Percentiles rank a stretch among this genome's conserved stretches.
These are phyloP conservation scores for Hylodesmum podocarpum DNA, from an alignment of 306 rosid genomes.

Conservation along the genomic window DNA sequence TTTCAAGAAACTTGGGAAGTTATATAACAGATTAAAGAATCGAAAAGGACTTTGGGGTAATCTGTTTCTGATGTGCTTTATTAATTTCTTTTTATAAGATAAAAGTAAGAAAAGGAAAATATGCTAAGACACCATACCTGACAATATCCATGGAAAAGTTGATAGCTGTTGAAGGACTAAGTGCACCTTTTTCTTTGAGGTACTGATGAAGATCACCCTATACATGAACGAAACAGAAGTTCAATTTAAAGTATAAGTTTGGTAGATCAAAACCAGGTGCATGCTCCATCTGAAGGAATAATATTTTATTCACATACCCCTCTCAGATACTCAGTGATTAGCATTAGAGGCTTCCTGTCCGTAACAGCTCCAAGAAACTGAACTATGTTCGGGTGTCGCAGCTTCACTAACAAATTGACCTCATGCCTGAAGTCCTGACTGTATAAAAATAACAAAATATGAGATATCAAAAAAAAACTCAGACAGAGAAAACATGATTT, in stretches of 20 bases:
- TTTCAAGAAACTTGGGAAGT: not conserved
- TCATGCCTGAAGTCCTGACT: slow-evolving; percentile 98
- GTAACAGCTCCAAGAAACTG: slow-evolving; percentile 99
- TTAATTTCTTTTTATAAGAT: not conserved
- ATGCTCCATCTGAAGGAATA: slow-evolving; percentile 19
- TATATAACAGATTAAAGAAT: not conserved
- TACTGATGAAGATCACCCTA: slow-evolving; percentile 98
- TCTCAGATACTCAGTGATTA: slow-evolving; percentile 90
- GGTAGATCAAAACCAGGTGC: slow-evolving; percentile 1
- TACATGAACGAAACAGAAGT: slow-evolving; percentile 41
- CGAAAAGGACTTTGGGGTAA: not conserved
- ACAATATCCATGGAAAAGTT: slow-evolving; percentile 91
- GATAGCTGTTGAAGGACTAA: slow-evolving; percentile 69
- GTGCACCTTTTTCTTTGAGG: slow-evolving; percentile 90
- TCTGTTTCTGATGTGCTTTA: not conserved
- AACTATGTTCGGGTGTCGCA: slow-evolving; percentile 97
- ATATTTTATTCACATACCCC: slow-evolving; percentile 63
- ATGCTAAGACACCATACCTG: slow-evolving; percentile 49
- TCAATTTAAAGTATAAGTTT: slow-evolving; percentile 27
- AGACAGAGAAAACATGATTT: not conserved
- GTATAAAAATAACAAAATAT: slow-evolving; percentile 26
- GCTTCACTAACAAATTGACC: slow-evolving; percentile 94
- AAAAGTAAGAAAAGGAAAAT: not conserved
- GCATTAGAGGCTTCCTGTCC: slow-evolving; percentile 90
- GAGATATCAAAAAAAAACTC: slow-evolving; percentile 5